Percentiles rank a stretch among this genome's conserved stretches.
These are phyloP conservation scores for Strobilomyces echinocephalus DNA, from an alignment of 768 basidiomycete genomes.

Conservation along the genomic window DNA sequence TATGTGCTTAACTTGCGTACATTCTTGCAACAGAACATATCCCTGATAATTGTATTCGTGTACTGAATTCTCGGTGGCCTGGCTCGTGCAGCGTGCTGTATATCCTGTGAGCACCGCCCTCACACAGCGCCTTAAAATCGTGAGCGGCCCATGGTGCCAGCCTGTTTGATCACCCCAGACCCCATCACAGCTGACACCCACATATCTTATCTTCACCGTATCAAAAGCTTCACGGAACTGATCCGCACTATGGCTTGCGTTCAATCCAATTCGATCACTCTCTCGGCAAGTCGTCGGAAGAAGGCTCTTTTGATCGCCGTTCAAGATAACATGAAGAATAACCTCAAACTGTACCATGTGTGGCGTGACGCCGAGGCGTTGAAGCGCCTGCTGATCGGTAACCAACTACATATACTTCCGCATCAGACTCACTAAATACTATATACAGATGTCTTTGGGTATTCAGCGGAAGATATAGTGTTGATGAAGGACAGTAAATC, in stretches of 20 bases:
- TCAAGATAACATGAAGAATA: not conserved
- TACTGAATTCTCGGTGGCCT: not conserved
- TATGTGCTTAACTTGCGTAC: constrained; percentile 1
- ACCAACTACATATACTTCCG: not conserved
- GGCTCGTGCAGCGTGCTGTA: constrained; percentile 6
- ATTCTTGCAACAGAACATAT: not conserved
- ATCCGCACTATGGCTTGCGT: constrained; percentile 6
- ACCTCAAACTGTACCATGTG: constrained; percentile 5
- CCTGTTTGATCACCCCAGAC: not conserved
- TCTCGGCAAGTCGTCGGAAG: constrained; percentile 3
- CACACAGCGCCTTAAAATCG: not conserved
- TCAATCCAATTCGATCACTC: not conserved
- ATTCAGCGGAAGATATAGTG: constrained; percentile 36
- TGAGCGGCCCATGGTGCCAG: too few species aligned
- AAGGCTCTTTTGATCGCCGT: constrained; percentile 26
- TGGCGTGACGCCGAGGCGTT: constrained; percentile 17
- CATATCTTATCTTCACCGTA: constrained; percentile 13
- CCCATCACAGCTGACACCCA: not conserved
- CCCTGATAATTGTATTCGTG: not conserved
- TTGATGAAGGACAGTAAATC: constrained; percentile 38
- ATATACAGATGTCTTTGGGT: constrained; percentile 34
- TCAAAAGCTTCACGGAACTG: not conserved
- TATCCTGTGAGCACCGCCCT: constrained; percentile 6
- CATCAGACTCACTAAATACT: not conserved
- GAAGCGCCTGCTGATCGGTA: constrained; percentile 22